These are phyloP conservation scores for Boletus semigastroideus DNA, from an alignment of 1,284 basidiomycete species.

Conservation along the genomic window DNA sequence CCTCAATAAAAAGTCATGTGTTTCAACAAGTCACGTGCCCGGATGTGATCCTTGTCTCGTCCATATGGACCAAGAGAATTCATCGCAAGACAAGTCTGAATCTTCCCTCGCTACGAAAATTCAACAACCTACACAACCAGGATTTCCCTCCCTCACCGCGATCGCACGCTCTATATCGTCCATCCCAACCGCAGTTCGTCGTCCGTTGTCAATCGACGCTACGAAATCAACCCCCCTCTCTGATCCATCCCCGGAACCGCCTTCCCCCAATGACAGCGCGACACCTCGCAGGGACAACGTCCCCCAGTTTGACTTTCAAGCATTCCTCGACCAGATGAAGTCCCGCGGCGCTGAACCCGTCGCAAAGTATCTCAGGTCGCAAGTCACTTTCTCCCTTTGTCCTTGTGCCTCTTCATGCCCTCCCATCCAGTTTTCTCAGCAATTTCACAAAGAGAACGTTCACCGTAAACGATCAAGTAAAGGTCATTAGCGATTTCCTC, in stretches of 20 bases:
- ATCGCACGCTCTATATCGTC: conserved; percentile 64
- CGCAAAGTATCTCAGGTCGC: conserved; percentile 90
- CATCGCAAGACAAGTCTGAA: too few species aligned
- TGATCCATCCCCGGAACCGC: background rate
- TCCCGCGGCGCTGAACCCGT: conserved; percentile 82
- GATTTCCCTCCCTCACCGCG: conserved; percentile 61
- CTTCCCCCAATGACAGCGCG: background rate
- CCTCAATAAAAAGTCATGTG: too few species aligned
- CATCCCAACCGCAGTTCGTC: conserved; percentile 39
- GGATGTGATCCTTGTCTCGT: too few species aligned
- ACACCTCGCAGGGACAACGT: conserved; percentile 29
- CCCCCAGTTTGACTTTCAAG: conserved; percentile 78
- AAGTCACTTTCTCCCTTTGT: conserved; percentile 30
- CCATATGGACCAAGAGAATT: too few species aligned
- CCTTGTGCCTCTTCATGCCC: background rate
- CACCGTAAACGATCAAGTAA: conserved; percentile 88
- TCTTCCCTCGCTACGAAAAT: too few species aligned
- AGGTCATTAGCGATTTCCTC: conserved; percentile 91
- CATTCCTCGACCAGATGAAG: conserved; percentile 91
- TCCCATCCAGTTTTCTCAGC: conserved; percentile 71
- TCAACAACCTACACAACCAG: conserved; percentile 22
- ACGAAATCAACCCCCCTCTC: conserved; percentile 4
- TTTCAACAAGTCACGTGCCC: too few species aligned
- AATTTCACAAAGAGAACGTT: conserved; percentile 90
- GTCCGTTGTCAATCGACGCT: background rate